Base-by-base conservation (phyloP, 495 filamentous ascomycete species). In the Sabuloglossum arenarium region DNA sequence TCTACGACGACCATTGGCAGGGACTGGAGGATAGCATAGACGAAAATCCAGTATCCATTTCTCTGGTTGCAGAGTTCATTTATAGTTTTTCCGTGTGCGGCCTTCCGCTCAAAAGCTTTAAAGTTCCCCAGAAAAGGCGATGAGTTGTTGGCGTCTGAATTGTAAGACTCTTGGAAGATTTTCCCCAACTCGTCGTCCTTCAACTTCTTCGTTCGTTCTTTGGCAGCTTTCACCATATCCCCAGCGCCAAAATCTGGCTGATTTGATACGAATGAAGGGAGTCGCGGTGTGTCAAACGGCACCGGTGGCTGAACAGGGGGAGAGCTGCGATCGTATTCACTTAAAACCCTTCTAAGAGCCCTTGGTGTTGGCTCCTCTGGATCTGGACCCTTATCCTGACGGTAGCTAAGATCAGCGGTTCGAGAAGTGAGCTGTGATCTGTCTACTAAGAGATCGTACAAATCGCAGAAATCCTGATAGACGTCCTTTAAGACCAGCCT, bases 391-490 rank as follows among this genome's bases (percentile, higher is more conserved):
- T 70, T 69, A 0, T 70, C 62, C 64, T 31, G 68, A 65, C 28
- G 60, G 62, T 56, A 37, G 23, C 3, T 23, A 14, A 16, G 10
- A 19, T 43, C 56, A 28, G 24, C 25, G 4, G 62, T 66, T 23
- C 78, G 71, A 10, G 77, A 74, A 0, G 80, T 83, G 16, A 81
- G 60, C 11, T 73, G 69, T 34, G 75, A 70, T 1, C 88, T 80
- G 64, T 97, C 88, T 6, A 87, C 91, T 32, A 94, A 65, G 46
- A 95, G 71, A 63, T 97, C 88, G 67, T 97, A 97, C 6, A 98
- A 73, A 53, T 79, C 77, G 61, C 83, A 84, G 46, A 94, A 77
- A 63, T 98, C 93, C 34, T 79, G 74, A 68, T 96, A 97, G 12
- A 98, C 66, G 58, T 86, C 82, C 61, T 77, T 78, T 29, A 97